phyloP scores from a whole-genome alignment of 169 alveolate species.

The Miamiensis avidus region DNA sequence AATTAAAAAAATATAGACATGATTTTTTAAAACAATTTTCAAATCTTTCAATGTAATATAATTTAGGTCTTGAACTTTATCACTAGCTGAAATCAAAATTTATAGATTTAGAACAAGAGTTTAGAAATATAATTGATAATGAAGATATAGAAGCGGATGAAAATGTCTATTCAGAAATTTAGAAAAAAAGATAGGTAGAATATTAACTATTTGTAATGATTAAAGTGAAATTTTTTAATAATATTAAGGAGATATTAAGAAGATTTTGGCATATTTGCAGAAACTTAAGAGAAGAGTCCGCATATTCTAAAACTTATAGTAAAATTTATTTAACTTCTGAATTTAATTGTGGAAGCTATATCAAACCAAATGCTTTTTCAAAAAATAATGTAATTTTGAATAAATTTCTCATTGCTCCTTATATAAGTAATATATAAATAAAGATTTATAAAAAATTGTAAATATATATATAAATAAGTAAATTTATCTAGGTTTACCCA shows the following conservation, averaged over 20 bases:
- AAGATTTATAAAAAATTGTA: too few relatives aligned
- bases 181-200: not conserved
- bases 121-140: not conserved
- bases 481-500: not conserved
- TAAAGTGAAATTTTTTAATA: not conserved
- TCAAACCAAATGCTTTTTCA: not conserved
- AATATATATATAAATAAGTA: too few relatives aligned
- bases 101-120: not conserved
- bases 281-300: not conserved
- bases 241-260: not conserved
- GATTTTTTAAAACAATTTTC: too few relatives aligned
- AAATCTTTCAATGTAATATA: too few relatives aligned
- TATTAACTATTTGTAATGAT: too few relatives aligned
- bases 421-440: not conserved
- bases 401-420: not conserved
- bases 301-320: not conserved
- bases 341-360: not conserved
- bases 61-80: not conserved
- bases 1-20: not conserved
- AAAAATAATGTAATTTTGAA: not conserved
- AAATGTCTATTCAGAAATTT: not conserved
- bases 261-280: not conserved
- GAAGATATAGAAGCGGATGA: not conserved
- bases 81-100: too few relatives aligned
- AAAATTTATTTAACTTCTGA: not conserved